Percentiles rank a stretch among this genome's conserved stretches.
Conservation (phyloP, 202 grass and related monocot genomes). For the Schoenoplectus tabernaemontani region DNA sequence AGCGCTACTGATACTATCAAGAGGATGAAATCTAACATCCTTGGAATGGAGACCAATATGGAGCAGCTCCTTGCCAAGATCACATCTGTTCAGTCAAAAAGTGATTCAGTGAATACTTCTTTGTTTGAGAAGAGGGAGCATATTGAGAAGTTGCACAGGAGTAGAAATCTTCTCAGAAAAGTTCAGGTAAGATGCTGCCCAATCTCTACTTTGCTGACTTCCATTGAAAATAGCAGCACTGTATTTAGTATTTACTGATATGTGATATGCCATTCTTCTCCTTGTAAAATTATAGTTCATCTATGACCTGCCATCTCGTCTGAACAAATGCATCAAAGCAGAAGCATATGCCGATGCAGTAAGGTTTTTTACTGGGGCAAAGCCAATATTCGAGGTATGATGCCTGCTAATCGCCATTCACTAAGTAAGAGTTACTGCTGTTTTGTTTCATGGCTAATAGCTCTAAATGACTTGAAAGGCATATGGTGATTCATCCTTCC, state of each 20-base stretch:
- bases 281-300: slow-evolving; percentile 62
- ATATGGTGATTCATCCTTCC: slow-evolving; percentile 94
- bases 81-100: slow-evolving; percentile 95
- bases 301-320: slow-evolving; percentile 84
- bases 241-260: not conserved
- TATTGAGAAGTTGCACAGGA: slow-evolving; percentile 97
- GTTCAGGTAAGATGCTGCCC: slow-evolving; percentile 60
- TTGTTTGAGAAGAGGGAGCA: slow-evolving; percentile 98
- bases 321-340: slow-evolving; percentile 96
- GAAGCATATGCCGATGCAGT: slow-evolving; percentile 96
- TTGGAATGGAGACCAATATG: slow-evolving; percentile 92
- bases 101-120: slow-evolving; percentile 87
- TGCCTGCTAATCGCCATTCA: slow-evolving; percentile 23
- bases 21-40: slow-evolving; percentile 99
- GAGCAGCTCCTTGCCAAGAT: slow-evolving; percentile 95
- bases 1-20: slow-evolving; percentile 96
- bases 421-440: not conserved
- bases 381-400: slow-evolving; percentile 88
- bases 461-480: slow-evolving; percentile 46
- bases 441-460: slow-evolving; percentile 24
- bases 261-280: not conserved
- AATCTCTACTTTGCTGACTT: not conserved
- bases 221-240: not conserved
- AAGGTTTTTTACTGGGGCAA: slow-evolving; percentile 92
- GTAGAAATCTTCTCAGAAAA: slow-evolving; percentile 92